Base-by-base conservation (phyloP, 2,329 filamentous ascomycete species). In the Aspergillus neotritici region DNA sequence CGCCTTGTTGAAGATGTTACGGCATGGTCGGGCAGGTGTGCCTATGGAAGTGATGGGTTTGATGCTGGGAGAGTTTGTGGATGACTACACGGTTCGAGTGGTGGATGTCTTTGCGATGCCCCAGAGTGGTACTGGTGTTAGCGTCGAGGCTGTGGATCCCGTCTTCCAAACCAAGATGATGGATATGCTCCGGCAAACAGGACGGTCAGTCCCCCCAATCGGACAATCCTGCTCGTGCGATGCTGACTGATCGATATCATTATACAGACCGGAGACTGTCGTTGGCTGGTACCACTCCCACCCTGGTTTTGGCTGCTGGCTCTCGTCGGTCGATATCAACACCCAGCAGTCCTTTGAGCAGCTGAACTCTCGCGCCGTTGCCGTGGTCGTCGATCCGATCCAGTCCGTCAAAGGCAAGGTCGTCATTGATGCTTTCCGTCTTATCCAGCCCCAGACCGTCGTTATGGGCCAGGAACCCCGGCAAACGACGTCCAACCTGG, bases 141-240 rank as follows among this genome's bases (percentile, higher is more conserved):
- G 88, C 70, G 93, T 98, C 60, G 93, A 98, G 71, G 94, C 93
- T 40, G 93, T 98, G 51, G 93, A 98, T 66, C 89, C 90, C 8
- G 93, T 98, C 29, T 98, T 98, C 70, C 93, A 98, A 74, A 96
- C 89, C 62, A 98, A 96, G 78, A 98, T 98, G 93, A 98, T 98
- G 93, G 93, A 98, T 67, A 97, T 98, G 93, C 76, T 98, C 66
- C 80, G 87, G 62, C 93, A 98, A 76, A 98, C 93, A 46, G 93
- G 93, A 72, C 80, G 93, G 88, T 94, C 75, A 59, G 79, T 25
- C 21, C 9, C 9, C 21, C 9, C 21, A 2, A 25, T 25, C 7
- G 21, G 7, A 8, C 21, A 25, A 8, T 9, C 21, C 7, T 25
- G 21, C 5, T 25, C 21, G 21, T 25, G 21, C 21, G 3, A 6